These are phyloP conservation scores for Arctostaphylos glauca DNA, from an alignment of 148 eudicot species.

Conservation along the genomic window DNA sequence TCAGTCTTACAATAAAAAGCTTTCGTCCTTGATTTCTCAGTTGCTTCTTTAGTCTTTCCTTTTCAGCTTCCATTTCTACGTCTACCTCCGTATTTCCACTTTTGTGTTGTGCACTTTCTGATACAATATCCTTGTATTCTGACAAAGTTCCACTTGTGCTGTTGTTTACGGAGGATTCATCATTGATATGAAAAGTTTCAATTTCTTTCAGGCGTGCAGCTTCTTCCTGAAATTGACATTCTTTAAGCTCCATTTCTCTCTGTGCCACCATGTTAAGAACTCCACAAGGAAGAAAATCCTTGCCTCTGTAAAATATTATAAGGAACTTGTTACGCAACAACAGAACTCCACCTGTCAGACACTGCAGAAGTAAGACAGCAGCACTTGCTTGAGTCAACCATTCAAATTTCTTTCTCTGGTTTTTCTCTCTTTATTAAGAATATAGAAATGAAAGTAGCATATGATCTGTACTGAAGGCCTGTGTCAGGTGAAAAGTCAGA, in stretches of 20 bases:
- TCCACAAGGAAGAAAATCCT: slow-evolving; percentile 68
- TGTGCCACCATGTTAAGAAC: slow-evolving; percentile 59
- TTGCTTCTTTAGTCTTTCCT: slow-evolving; percentile 58
- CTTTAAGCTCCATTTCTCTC: slow-evolving; percentile 63
- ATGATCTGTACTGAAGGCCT: background rate
- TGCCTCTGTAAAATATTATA: slow-evolving; percentile 87
- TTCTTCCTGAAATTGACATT: slow-evolving; percentile 78
- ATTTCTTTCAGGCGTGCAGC: slow-evolving; percentile 58
- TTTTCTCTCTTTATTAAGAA: too few relatives aligned
- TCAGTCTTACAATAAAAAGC: slow-evolving; percentile 60
- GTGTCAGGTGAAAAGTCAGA: background rate
- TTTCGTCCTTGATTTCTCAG: slow-evolving; percentile 56
- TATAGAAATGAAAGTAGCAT: background rate
- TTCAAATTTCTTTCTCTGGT: background rate
- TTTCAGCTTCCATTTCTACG: slow-evolving; percentile 57
- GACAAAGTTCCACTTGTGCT: slow-evolving; percentile 60
- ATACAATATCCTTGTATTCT: slow-evolving; percentile 58
- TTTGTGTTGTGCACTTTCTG: slow-evolving; percentile 29
- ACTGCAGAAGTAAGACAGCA: slow-evolving; percentile 46
- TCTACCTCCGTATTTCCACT: slow-evolving; percentile 30
- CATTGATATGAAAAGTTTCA: slow-evolving; percentile 29
- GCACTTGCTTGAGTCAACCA: background rate
- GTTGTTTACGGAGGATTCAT: slow-evolving; percentile 26
- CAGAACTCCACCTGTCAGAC: slow-evolving; percentile 90
- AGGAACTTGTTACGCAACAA: slow-evolving; percentile 90